phyloP scores from a whole-genome alignment of 2,329 filamentous ascomycete genomes.

The Colletotrichum kahawae region DNA sequence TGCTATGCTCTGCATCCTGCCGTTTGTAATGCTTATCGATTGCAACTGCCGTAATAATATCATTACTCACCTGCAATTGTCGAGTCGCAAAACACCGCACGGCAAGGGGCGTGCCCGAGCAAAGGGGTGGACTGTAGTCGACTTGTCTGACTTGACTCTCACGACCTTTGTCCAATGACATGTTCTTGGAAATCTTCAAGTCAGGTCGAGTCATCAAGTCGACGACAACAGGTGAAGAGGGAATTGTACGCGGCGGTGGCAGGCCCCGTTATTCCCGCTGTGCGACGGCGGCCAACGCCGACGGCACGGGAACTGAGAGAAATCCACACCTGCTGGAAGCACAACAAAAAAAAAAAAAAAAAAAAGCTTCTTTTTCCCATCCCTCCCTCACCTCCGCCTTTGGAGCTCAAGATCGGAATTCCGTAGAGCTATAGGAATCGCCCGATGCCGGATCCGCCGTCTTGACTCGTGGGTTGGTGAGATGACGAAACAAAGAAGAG shows the following conservation, averaged over 20 bases:
- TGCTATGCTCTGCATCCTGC: not conserved
- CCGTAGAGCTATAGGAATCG: not conserved
- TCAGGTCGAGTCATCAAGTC: not conserved
- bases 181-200: not conserved
- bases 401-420: constrained; percentile 2
- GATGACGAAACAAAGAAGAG: constrained; percentile 2
- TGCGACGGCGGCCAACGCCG: not conserved
- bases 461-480: constrained; percentile 14
- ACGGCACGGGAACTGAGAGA: not conserved
- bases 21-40: not conserved
- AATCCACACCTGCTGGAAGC: not conserved
- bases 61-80: not conserved
- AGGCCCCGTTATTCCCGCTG: not conserved
- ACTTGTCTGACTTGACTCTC: constrained; percentile 4
- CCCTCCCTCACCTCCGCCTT: not conserved
- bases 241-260: not conserved
- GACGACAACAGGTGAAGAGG: not conserved
- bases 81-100: not conserved
- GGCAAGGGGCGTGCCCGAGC: not conserved
- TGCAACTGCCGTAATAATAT: not conserved
- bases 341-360: not conserved
- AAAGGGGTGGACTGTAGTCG: not conserved
- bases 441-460: constrained; percentile 18
- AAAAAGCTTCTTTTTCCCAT: not conserved
- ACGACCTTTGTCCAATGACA: not conserved